Conservation (phyloP, 768 basidiomycete genomes). For the Lactifluus subvellereus region DNA sequence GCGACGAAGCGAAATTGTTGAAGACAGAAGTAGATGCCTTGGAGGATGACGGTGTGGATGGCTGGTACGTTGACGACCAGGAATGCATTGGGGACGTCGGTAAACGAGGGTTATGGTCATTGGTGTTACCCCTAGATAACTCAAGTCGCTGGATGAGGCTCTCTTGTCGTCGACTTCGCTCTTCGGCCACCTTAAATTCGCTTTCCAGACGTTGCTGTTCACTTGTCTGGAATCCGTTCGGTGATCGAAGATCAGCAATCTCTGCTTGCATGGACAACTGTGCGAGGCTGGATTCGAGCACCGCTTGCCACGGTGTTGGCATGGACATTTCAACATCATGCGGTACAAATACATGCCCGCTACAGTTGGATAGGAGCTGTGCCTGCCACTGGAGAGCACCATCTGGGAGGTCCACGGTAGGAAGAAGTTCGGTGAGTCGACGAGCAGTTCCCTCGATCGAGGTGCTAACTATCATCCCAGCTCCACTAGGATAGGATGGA, state of each 20-base stretch:
- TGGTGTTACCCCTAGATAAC: not conserved
- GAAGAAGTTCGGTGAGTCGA: constrained; percentile 44
- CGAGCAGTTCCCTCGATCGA: constrained; percentile 40
- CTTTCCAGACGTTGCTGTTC: constrained; percentile 24
- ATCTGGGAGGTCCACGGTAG: constrained; percentile 44
- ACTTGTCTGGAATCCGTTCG: constrained; percentile 16
- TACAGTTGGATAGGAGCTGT: constrained; percentile 54
- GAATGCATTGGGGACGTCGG: not conserved
- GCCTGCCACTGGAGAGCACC: constrained; percentile 55
- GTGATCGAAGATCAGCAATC: constrained; percentile 25
- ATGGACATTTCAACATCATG: constrained; percentile 26
- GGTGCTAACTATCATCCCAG: constrained; percentile 50
- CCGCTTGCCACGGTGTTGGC: constrained; percentile 30
- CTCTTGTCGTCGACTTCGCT: constrained; percentile 12
- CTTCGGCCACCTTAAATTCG: constrained; percentile 19
- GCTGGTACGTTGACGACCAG: not conserved
- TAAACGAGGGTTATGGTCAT: not conserved
- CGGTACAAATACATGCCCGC: constrained; percentile 50
- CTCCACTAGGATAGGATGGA: constrained; percentile 48
- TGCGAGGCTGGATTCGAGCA: constrained; percentile 47
- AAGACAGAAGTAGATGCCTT: not conserved
- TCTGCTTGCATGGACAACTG: constrained; percentile 41
- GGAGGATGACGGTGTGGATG: not conserved
- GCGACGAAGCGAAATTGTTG: not conserved
- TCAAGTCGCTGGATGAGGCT: not conserved